Evolutionary conservation across 164 flowering plant genomes (phyloP), one percentile per base, ranked within the genome.

Genomic region (Stephania cephalantha): DNA sequence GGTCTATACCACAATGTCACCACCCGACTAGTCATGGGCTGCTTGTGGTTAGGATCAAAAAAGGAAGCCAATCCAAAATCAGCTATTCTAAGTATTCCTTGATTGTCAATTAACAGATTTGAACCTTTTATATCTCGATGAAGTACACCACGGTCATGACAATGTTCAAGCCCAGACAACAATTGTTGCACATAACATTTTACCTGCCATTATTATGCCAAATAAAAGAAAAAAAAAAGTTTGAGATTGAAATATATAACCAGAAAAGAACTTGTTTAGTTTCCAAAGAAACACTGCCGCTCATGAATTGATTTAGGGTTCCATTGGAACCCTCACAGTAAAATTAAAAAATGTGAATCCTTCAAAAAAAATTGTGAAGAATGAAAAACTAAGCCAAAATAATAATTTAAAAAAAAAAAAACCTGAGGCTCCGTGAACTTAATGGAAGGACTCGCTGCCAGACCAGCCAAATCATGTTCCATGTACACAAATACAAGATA

Each of bases 391-490:
- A 31, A 30, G 68, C n/a, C 30, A 46, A 65, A 65, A 73, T 18
- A 7, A 17, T 20, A 11, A 9, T 70, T 79, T 61, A 53, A 25
- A 35, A 35, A 35, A 35, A 35, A 35, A 35, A 35, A 35, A 35
- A 83, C 85, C 82, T 83, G 85, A 55, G 85, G 81, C 31, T 83
- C 83, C 0, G 81, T 80, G 75, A 83, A 83, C 78, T 78, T 83
- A 30, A 83, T 80, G n/a, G 75, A 82, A 0, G 95, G 97, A 79
- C 89, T 89, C 0, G 98, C 90, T 75, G 95, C 97, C 69, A 93
- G 91, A 72, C 98, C 98, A 74, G 98, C 97, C 84, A 93, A 83
- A 88, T 93, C 98, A 83, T 93, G 97, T 79, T 84, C 97, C 97
- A 93, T 93, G 69, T 93, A 92, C 61, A 90, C 87, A 75, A 92